Base-by-base conservation (phyloP, 139 green algal genomes). In the Closterium sp. region DNA sequence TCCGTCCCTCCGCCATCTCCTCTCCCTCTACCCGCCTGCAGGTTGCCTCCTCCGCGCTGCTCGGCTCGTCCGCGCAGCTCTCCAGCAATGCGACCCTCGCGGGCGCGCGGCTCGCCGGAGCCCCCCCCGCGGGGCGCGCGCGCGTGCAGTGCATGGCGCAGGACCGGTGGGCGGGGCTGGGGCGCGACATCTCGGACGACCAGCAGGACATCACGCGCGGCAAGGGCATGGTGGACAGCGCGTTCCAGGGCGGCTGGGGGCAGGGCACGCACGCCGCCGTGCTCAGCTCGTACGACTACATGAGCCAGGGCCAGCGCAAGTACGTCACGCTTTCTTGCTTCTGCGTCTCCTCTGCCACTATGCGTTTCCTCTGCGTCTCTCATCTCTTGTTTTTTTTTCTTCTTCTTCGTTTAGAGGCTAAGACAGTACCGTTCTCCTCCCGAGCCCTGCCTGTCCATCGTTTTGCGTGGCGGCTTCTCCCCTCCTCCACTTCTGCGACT, bases 171-270 rank as follows among this genome's bases (percentile, higher is more conserved):
- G 95, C 91, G 32, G 95, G 95, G 84, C 97, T 99, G 83, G 98
- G 98, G 85, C 96, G 95, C 85, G 98, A 99, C 90, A 89, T 91
- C 1, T 99, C 97, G 19, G 98, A 99, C 87, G 98, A 99, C 95
- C 97, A 98, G 96, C 96, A 93, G 84, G 98, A 99, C 95, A 99
- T 99, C 93, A 90, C 95, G 5, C 97, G 98, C 91, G 97, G 97
- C 35, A 95, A 96, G 88, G 88, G 96, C 87, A 99, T 99, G 97
- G 97, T 99, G 10, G 98, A 99, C 94, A 91, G 91, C 34, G 95
- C 98, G 90, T 99, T 98, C 97, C 97, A 99, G 96, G 97, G 85
- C 33, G 85, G 33, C 5, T 87, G 36, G 88, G 88, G 88, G 1
- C 33, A 69, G 31, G 91, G 91, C 34, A 93, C 91, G n/a, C 91